phyloP scores from a whole-genome alignment of 495 filamentous ascomycete genomes.

The Penicillium turbatum region DNA sequence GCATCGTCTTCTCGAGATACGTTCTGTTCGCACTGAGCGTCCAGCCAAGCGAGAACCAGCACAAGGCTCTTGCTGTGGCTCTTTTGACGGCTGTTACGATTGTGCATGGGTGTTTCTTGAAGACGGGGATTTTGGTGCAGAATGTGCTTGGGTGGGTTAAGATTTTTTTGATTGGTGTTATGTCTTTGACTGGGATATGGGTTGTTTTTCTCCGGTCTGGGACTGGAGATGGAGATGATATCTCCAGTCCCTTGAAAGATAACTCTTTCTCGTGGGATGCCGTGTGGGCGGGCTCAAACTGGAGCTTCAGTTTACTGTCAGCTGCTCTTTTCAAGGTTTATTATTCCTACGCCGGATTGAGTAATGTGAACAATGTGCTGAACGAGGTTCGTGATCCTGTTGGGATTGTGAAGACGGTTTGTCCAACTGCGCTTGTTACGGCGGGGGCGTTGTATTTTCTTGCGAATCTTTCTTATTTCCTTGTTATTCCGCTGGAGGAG shows the following conservation, averaged over 20 bases:
- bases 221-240: constrained; percentile 15
- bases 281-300: constrained; percentile 42
- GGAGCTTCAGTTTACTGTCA: constrained; percentile 49
- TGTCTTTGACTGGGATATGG: constrained; percentile 42
- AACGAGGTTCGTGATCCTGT: constrained; percentile 70
- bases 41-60: constrained; percentile 32
- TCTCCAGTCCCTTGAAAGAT: not conserved
- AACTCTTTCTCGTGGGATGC: constrained; percentile 29
- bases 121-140: constrained; percentile 40
- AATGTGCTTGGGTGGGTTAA: constrained; percentile 48
- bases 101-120: constrained; percentile 37
- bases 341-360: constrained; percentile 65
- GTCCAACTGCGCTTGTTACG: constrained; percentile 56
- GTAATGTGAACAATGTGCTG: constrained; percentile 71
- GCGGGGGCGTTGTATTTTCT: constrained; percentile 60
- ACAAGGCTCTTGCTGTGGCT: constrained; percentile 34
- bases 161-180: constrained; percentile 42
- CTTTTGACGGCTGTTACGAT: constrained; percentile 37
- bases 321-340: constrained; percentile 70
- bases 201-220: constrained; percentile 33
- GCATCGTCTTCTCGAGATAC: constrained; percentile 44
- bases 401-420: constrained; percentile 60
- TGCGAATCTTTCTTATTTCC: constrained; percentile 67
- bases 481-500: constrained; percentile 63
- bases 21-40: constrained; percentile 38